Conservation (phyloP, 2,329 filamentous ascomycete species). For the Botrytis byssoidea region DNA sequence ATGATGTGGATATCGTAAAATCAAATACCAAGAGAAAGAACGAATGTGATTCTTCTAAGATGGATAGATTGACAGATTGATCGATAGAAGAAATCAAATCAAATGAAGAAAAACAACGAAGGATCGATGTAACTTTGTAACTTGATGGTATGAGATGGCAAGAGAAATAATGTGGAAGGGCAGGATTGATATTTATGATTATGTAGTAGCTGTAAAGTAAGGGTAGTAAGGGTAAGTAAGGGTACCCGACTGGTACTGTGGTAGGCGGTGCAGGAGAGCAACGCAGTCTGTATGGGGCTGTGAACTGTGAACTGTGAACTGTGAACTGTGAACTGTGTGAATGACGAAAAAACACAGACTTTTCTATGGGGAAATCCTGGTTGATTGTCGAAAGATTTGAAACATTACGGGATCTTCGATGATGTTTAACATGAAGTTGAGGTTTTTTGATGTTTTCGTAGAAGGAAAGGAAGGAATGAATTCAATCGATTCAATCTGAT, state of each 20-base stretch:
- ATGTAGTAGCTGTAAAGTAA: neutral
- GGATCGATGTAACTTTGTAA: neutral
- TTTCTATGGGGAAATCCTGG: slow-evolving; percentile 1
- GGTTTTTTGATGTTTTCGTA: too few relatives aligned
- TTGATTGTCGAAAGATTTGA: neutral
- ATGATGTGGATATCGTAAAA: slow-evolving; percentile 14
- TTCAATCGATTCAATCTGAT: neutral
- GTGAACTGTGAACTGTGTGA: slow-evolving; percentile 6
- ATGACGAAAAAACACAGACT: neutral
- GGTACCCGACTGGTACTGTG: neutral
- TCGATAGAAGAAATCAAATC: neutral
- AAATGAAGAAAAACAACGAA: neutral
- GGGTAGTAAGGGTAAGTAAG: too few relatives aligned
- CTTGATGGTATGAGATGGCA: slow-evolving; percentile 1
- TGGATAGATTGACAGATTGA: too few relatives aligned
- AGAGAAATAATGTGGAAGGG: slow-evolving; percentile 2
- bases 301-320: slow-evolving; percentile 6
- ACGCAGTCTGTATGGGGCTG: neutral
- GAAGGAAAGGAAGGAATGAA: neutral
- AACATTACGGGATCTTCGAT: neutral
- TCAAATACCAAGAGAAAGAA: neutral
- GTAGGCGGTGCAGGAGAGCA: slow-evolving; percentile 4
- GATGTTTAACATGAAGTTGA: neutral
- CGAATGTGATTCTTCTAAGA: neutral
- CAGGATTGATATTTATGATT: neutral